Percentiles rank a stretch among this genome's conserved stretches.
These are phyloP conservation scores for Eucalyptus polybractea DNA, from an alignment of 345 rosid species.

Conservation along the genomic window DNA sequence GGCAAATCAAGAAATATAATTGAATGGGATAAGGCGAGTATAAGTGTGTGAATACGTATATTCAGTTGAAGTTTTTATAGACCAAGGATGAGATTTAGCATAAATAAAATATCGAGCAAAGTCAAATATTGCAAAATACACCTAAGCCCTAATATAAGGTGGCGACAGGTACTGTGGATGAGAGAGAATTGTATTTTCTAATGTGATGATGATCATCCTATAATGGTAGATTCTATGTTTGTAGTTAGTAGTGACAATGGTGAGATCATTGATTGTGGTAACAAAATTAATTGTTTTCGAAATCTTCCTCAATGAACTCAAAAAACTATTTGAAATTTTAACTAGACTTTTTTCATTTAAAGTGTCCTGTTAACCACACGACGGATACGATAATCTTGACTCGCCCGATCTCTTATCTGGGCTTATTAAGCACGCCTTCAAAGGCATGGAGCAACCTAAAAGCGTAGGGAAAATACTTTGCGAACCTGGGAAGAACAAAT, in stretches of 20 bases:
- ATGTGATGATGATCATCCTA: background rate
- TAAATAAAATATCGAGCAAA: background rate
- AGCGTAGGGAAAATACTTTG: background rate
- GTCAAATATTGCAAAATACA: background rate
- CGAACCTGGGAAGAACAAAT: background rate
- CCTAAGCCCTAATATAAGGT: background rate
- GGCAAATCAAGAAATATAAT: background rate
- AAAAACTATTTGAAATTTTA: background rate
- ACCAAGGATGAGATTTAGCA: background rate
- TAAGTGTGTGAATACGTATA: background rate
- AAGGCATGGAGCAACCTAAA: background rate
- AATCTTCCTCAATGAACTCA: background rate
- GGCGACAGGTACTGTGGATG: accelerated
- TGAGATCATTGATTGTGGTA: background rate
- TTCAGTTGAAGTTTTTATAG: background rate
- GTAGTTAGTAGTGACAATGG: background rate
- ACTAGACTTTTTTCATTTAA: background rate
- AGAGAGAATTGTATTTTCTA: background rate
- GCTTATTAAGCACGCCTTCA: background rate
- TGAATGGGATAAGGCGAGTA: background rate
- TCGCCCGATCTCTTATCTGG: background rate
- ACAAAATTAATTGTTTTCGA: background rate
- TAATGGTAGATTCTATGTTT: background rate
- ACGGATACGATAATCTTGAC: background rate
- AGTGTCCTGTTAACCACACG: background rate